Evolutionary conservation across 2,329 filamentous ascomycete genomes (phyloP).

Genomic region (Berkeleyomyces rouxiae): DNA sequence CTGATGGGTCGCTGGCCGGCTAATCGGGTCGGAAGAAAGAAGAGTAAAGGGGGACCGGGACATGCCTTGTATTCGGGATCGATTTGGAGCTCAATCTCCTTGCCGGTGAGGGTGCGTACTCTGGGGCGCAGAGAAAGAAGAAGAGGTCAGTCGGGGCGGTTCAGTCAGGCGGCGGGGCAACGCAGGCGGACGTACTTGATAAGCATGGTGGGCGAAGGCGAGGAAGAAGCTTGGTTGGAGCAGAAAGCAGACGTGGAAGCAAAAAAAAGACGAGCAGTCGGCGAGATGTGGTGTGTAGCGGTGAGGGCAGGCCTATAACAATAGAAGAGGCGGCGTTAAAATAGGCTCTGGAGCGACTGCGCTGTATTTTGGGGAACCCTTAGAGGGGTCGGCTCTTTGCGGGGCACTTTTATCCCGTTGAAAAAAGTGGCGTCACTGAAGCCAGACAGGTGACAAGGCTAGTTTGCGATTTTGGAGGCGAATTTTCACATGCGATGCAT

Average conservation of each 20-base stretch:
- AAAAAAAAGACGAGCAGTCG: background rate
- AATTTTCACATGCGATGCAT: background rate
- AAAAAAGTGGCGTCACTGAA: constrained; percentile 3
- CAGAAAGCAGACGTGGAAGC: background rate
- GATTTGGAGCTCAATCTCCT: constrained; percentile 97
- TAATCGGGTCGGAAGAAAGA: background rate
- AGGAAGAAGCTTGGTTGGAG: background rate
- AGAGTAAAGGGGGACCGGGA: background rate
- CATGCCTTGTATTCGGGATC: constrained; percentile 80
- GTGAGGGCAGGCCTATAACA: background rate
- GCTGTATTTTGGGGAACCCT: background rate
- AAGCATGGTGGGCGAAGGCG: constrained; percentile 21
- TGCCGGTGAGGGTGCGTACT: constrained; percentile 92
- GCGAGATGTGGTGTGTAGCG: background rate
- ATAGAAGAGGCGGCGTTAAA: background rate
- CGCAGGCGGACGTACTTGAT: constrained; percentile 31
- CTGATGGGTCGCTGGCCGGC: background rate
- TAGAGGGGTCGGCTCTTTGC: constrained; percentile 1
- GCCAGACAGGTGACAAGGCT: background rate
- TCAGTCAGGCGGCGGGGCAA: background rate
- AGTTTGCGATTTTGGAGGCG: background rate
- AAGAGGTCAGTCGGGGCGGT: background rate
- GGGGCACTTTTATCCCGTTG: background rate
- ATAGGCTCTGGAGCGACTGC: background rate
- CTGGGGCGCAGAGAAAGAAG: constrained; percentile 28